Conservation (phyloP, 139 green algal species). For the Penium margaritaceum region DNA sequence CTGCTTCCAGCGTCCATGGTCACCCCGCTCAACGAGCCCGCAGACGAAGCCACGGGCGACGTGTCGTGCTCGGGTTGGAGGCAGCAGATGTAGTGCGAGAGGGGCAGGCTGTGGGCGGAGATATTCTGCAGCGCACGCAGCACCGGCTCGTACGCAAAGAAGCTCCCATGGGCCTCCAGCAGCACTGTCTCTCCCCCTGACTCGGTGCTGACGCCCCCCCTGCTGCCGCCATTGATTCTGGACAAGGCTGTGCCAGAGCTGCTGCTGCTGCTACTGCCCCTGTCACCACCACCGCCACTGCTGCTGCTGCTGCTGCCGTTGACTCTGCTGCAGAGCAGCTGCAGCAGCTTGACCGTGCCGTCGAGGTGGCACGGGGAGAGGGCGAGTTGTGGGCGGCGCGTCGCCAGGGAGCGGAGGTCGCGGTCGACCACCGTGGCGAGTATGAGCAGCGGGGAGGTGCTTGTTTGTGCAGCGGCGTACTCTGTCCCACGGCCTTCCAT, state of each 20-base stretch:
- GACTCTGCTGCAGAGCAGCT: neutral
- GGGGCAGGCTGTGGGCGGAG: conserved; percentile 23
- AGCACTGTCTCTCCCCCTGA: conserved; percentile 38
- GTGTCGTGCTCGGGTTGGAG: no score
- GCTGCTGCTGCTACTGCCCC: no score
- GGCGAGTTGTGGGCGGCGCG: no score
- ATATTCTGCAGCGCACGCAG: conserved; percentile 60
- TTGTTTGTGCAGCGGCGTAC: no score
- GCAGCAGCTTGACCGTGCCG: neutral
- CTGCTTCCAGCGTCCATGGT: no score
- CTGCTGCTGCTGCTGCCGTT: neutral
- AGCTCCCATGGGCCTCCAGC: conserved; percentile 52
- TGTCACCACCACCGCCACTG: neutral
- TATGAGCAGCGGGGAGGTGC: no score
- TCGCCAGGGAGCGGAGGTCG: conserved; percentile 8
- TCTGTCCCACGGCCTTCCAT: no score
- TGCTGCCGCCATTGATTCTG: no score
- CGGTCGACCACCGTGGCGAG: conserved; percentile 15
- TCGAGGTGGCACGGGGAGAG: neutral
- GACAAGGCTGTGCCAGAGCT: no score
- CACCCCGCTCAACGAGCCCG: no score
- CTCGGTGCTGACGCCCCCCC: no score
- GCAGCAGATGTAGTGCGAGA: conserved; percentile 26
- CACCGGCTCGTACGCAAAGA: conserved; percentile 69
- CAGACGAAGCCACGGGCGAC: no score